Evolutionary conservation across 164 flowering plant genomes (phyloP).

Genomic region (Cinnamomum chago): DNA sequence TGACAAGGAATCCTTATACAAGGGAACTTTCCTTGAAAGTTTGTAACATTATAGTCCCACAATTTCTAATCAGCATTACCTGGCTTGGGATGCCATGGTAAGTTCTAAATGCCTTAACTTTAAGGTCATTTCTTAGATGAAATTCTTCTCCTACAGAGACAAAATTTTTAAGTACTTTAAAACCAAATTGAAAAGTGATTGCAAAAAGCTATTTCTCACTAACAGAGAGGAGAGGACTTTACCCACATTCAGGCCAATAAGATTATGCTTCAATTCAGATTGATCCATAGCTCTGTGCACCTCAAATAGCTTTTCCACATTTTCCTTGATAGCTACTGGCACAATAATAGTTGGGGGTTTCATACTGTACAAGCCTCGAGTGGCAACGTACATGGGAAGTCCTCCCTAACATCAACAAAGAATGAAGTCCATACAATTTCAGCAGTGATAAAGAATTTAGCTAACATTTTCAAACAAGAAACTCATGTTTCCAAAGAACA

Average conservation of each 20-base stretch:
- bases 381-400: slow-evolving; percentile 93
- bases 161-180: neutral
- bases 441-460: neutral
- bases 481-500: neutral
- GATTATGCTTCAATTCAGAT: slow-evolving; percentile 65
- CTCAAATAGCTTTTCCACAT: slow-evolving; percentile 72
- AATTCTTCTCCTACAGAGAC: slow-evolving; percentile 68
- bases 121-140: slow-evolving; percentile 61
- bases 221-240: slow-evolving; percentile 18
- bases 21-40: neutral
- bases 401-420: slow-evolving; percentile 62
- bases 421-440: neutral
- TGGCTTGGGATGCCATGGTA: slow-evolving; percentile 80
- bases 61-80: slow-evolving; percentile 30
- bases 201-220: neutral
- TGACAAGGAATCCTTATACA: neutral
- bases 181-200: neutral
- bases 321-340: slow-evolving; percentile 56
- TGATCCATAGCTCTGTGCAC: slow-evolving; percentile 76
- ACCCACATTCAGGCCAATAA: slow-evolving; percentile 76
- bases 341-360: slow-evolving; percentile 83
- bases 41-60: neutral
- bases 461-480: neutral
- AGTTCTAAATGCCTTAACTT: slow-evolving; percentile 80
- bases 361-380: slow-evolving; percentile 74